Conservation (phyloP, 2,329 filamentous ascomycete species). For the Boeremia exigua region DNA sequence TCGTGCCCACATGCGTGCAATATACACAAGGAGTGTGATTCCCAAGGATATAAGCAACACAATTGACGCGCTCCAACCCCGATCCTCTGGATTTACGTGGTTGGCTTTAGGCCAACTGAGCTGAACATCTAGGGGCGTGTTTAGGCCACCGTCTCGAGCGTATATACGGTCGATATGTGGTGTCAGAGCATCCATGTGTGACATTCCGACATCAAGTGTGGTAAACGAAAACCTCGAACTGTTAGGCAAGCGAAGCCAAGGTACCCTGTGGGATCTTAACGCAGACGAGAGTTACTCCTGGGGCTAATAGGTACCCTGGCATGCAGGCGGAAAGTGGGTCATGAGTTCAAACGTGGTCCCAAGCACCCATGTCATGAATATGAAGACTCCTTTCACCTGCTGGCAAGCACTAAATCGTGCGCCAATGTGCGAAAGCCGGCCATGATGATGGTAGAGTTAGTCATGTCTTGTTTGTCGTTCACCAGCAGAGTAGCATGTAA, state of each 20-base stretch:
- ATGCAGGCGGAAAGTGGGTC: constrained; percentile 14
- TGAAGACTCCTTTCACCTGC: background rate
- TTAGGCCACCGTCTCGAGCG: constrained; percentile 36
- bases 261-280: constrained; percentile 8
- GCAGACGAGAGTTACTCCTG: constrained; percentile 3
- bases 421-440: background rate
- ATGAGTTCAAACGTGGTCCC: constrained; percentile 5
- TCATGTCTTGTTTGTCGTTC: background rate
- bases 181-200: constrained; percentile 3
- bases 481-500: background rate
- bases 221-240: background rate
- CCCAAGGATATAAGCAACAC: constrained; percentile 50
- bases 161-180: constrained; percentile 18
- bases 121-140: constrained; percentile 51
- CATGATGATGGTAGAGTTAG: background rate
- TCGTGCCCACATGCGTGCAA: constrained; percentile 56
- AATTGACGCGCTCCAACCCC: constrained; percentile 53
- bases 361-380: constrained; percentile 2
- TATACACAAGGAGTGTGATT: constrained; percentile 50
- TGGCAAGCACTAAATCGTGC: background rate
- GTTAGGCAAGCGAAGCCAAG: background rate
- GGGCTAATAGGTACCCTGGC: constrained; percentile 1
- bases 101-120: constrained; percentile 57
- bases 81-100: constrained; percentile 53
- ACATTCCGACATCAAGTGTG: constrained; percentile 5